A percentile compares a stretch with the other conserved stretches of the same genome.
Evolutionary conservation across 768 basidiomycete genomes (phyloP).

Genomic region (Hypsizygus marmoreus): DNA sequence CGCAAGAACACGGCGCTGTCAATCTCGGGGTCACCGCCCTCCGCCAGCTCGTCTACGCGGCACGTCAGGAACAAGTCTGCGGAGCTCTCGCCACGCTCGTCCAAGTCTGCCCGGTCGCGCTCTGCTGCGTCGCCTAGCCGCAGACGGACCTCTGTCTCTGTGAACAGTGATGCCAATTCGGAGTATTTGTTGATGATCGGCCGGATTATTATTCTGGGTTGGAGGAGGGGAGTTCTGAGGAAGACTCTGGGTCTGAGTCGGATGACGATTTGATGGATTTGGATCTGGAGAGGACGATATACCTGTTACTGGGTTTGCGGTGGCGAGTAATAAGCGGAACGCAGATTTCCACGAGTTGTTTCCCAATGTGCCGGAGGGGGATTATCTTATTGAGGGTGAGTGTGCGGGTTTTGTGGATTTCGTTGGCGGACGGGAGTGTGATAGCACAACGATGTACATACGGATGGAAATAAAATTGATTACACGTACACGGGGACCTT

Average conservation of each 20-base stretch:
- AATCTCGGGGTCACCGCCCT: too few relatives aligned
- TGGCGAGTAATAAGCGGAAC: constrained; percentile 91
- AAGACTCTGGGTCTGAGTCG: constrained; percentile 29
- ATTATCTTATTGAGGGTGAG: constrained; percentile 95
- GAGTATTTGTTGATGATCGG: constrained; percentile 29
- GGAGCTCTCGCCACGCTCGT: constrained; percentile 12
- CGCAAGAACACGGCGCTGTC: constrained; percentile 11
- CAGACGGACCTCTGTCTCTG: constrained; percentile 7
- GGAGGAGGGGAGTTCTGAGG: constrained; percentile 32
- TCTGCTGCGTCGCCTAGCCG: too few relatives aligned
- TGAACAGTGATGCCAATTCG: constrained; percentile 15
- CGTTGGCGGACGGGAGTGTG: too few relatives aligned
- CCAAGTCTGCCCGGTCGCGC: constrained; percentile 8
- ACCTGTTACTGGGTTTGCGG: constrained; percentile 93
- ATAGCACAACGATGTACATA: too few relatives aligned
- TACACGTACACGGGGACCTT: too few relatives aligned
- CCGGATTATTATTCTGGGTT: constrained; percentile 38
- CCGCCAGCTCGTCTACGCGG: constrained; percentile 1
- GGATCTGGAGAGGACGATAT: constrained; percentile 70
- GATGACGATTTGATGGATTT: constrained; percentile 38
- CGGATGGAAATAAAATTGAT: too few relatives aligned
- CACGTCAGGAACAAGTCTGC: constrained; percentile 16
- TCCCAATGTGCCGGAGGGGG: constrained; percentile 84
- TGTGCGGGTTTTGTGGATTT: too few relatives aligned
- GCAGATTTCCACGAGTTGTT: constrained; percentile 95